A percentile compares a stretch with the other conserved stretches of the same genome.
These are phyloP conservation scores for Hypoxylon trugodes DNA, from an alignment of 495 filamentous ascomycete species.

Conservation along the genomic window DNA sequence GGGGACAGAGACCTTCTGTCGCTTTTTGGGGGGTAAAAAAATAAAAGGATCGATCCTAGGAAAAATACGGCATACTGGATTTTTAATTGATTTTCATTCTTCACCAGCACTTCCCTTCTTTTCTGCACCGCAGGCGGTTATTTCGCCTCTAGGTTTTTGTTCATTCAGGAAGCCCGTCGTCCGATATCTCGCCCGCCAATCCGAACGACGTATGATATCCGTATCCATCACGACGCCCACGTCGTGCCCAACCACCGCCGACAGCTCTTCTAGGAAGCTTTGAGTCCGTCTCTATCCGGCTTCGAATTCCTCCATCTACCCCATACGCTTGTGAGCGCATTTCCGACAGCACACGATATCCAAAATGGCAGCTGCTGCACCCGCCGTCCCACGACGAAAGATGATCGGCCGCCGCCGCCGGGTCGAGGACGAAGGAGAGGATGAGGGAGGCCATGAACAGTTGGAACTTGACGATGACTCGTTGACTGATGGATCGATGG, in stretches of 20 bases:
- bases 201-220: slow-evolving; percentile 43
- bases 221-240: slow-evolving; percentile 43
- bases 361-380: slow-evolving; percentile 67
- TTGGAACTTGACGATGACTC: slow-evolving; percentile 82
- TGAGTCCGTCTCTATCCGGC: slow-evolving; percentile 9
- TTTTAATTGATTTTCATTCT: slow-evolving; percentile 42
- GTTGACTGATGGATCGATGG: slow-evolving; percentile 78
- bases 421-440: slow-evolving; percentile 81
- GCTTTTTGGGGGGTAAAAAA: slow-evolving; percentile 10
- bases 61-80: slow-evolving; percentile 39
- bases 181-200: slow-evolving; percentile 34
- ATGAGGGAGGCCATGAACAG: slow-evolving; percentile 71
- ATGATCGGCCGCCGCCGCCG: slow-evolving; percentile 78
- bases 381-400: slow-evolving; percentile 70
- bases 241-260: slow-evolving; percentile 35
- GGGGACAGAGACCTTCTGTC: slow-evolving; percentile 22
- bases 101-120: slow-evolving; percentile 37
- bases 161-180: slow-evolving; percentile 36
- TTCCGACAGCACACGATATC: slow-evolving; percentile 12
- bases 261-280: slow-evolving; percentile 36
- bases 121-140: slow-evolving; percentile 48
- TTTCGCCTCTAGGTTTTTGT: slow-evolving; percentile 42
- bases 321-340: slow-evolving; percentile 19
- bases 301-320: slow-evolving; percentile 10
- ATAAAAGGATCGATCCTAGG: slow-evolving; percentile 16